Evolutionary conservation across 169 alveolate species (phyloP), one percentile per base, ranked within the genome.

Genomic region (Plasmodium sp.): DNA sequence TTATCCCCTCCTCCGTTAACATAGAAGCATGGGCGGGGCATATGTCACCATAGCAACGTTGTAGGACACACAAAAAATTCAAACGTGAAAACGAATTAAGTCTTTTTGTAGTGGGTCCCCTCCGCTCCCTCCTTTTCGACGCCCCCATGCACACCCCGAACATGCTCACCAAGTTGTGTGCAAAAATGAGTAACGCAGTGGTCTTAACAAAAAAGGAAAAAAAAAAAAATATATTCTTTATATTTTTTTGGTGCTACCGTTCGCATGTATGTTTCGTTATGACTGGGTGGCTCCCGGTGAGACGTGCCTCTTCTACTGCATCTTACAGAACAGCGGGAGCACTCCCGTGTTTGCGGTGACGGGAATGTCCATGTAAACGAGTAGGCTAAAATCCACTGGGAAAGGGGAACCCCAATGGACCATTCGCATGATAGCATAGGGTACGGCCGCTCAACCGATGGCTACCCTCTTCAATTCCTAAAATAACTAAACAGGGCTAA

Each of bases 401-500:
- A 51, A 48, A 51, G 7, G 62, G 62, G 62, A 16, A 14, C 22
- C 5, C 2, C 12, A 51, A 51, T 51, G 22, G 2, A 51, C 22
- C 3, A 12, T 2, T 51, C 22, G 62, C 9, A 14, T 51, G 62
- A 14, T 51, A 3, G 22, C 18, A 22, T 7, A 16, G 22, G 62
- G 62, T 51, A 51, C 7, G 27, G 62, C 22, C 22, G 22, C 62
- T 51, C 6, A 51, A 51, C 22, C 18, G 22, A 0, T 51, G 27
- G 16, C 12, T 51, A 51, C 22, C 27, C 48, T 34, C 4, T 5
- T 80, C 56, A 43, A 75, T 86, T 51, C 22, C 48, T 74, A 31
- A 86, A 77, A 86, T 77, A 86, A 16, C 71, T 79, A 54, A 36
- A 77, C 36, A 75, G 67, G 58, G 34, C 81, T 7, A 56, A 77